Conservation (phyloP, 2,329 filamentous ascomycete genomes). For the Colletotrichum destructivum region DNA sequence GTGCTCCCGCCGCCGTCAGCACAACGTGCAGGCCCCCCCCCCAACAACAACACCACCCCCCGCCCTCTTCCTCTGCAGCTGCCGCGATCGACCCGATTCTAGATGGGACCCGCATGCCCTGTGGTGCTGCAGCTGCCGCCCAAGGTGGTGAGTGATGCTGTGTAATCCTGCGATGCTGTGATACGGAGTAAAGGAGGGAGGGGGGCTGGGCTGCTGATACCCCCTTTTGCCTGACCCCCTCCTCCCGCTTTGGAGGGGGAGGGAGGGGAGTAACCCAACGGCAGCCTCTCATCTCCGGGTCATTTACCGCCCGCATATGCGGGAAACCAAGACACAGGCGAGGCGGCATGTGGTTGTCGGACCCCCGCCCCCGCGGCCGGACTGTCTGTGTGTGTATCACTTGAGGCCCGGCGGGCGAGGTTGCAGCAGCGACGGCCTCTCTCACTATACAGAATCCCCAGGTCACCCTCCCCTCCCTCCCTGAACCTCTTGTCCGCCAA, state of each 20-base stretch:
- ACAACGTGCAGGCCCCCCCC: conserved; percentile 11
- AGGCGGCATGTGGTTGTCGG: conserved; percentile 25
- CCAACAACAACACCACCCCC: not conserved
- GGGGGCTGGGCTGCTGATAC: conserved; percentile 18
- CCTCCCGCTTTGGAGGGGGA: no score
- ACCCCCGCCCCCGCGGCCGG: conserved; percentile 20
- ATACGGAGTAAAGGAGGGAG: not conserved
- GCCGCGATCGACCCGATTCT: conserved; percentile 24
- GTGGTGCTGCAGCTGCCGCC: not conserved
- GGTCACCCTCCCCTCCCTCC: not conserved
- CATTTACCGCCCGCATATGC: conserved; percentile 29
- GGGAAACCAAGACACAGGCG: conserved; percentile 16
- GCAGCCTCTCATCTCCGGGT: conserved; percentile 23
- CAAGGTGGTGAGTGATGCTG: conserved; percentile 12
- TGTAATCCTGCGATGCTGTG: no score
- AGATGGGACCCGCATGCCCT: conserved; percentile 13
- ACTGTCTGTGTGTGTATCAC: conserved; percentile 32
- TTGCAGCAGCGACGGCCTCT: conserved; percentile 21
- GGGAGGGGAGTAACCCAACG: conserved; percentile 3
- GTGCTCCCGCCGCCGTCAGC: conserved; percentile 18
- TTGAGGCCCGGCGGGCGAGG: conserved; percentile 1
- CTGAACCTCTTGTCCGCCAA: no score
- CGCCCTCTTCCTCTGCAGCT: not conserved
- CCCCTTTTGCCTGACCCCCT: not conserved
- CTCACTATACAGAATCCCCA: conserved; percentile 1